A percentile compares a stretch with the other conserved stretches of the same genome.
phyloP scores from a whole-genome alignment of 2,329 filamentous ascomycete genomes.

The Xylaria sp. region DNA sequence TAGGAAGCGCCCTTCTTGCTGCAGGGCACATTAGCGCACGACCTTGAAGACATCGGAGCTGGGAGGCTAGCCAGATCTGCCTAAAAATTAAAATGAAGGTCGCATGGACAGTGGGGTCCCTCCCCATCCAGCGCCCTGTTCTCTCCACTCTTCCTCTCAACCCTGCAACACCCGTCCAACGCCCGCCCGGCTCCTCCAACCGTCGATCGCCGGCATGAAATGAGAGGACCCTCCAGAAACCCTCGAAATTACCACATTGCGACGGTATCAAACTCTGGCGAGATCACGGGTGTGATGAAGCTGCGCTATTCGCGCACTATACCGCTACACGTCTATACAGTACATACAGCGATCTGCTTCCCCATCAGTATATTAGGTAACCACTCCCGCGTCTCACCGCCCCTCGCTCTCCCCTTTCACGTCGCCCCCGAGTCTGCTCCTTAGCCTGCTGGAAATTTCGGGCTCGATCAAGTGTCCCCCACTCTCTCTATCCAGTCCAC shows the following conservation, averaged over 20 bases:
- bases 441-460: no score
- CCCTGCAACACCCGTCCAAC: neutral
- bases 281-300: slow-evolving; percentile 17
- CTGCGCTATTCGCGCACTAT: neutral
- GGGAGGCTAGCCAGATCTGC: slow-evolving; percentile 19
- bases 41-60: neutral
- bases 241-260: slow-evolving; percentile 27
- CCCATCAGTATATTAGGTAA: no score
- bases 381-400: no score
- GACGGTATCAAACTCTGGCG: slow-evolving; percentile 9
- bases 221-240: slow-evolving; percentile 27
- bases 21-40: neutral
- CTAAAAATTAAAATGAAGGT: slow-evolving; percentile 29
- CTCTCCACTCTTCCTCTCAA: no score
- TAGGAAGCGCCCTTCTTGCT: no score
- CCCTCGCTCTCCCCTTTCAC: no score
- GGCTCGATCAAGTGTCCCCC: no score
- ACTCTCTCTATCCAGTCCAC: no score
- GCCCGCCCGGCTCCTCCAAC: slow-evolving; percentile 24
- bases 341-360: no score
- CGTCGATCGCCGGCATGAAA: slow-evolving; percentile 31
- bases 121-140: neutral
- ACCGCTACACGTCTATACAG: neutral
- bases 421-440: no score
- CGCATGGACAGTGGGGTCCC: slow-evolving; percentile 12